phyloP scores from a whole-genome alignment of 352 stramenopile genomes.

The Pythium volutum region DNA sequence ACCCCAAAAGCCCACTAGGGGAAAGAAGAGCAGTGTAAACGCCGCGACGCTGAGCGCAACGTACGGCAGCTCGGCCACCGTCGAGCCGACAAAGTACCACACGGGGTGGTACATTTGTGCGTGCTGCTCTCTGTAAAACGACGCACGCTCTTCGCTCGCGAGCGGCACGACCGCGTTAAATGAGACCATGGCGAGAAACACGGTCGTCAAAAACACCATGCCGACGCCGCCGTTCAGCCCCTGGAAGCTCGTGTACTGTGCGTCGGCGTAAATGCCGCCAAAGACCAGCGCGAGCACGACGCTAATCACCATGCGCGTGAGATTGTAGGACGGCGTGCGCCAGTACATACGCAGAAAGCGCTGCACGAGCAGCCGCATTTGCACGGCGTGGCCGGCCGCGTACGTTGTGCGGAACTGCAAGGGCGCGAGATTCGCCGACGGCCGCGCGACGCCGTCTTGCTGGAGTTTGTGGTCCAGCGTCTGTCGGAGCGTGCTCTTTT shows the following conservation, averaged over 20 bases:
- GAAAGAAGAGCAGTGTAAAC: slow-evolving; percentile 71
- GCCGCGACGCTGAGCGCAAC: slow-evolving; percentile 32
- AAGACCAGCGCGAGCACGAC: slow-evolving; percentile 45
- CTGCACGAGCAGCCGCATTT: slow-evolving; percentile 17
- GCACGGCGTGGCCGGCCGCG: slow-evolving; percentile 11
- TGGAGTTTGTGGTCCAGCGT: slow-evolving; percentile 14
- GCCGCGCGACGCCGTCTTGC: slow-evolving; percentile 13
- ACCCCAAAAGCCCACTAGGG: slow-evolving; percentile 48
- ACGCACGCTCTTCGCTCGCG: slow-evolving; percentile 61
- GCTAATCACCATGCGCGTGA: slow-evolving; percentile 36
- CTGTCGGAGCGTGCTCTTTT: slow-evolving; percentile 1
- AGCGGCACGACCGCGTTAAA: slow-evolving; percentile 70
- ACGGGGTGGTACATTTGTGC: slow-evolving; percentile 71
- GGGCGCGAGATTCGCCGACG: slow-evolving; percentile 1
- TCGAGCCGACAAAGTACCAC: slow-evolving; percentile 53
- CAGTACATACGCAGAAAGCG: slow-evolving; percentile 57
- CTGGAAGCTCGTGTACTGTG: slow-evolving; percentile 24
- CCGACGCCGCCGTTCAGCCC: slow-evolving; percentile 34
- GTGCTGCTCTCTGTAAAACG: slow-evolving; percentile 86
- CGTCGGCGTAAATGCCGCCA: slow-evolving; percentile 26
- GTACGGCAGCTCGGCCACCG: slow-evolving; percentile 73
- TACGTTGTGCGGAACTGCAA: slow-evolving; percentile 21
- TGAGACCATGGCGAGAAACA: slow-evolving; percentile 78
- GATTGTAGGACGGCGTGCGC: slow-evolving; percentile 69
- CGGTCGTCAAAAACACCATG: slow-evolving; percentile 57